phyloP scores from a whole-genome alignment of 306 rosid species.

The Lathyrus oleraceus region DNA sequence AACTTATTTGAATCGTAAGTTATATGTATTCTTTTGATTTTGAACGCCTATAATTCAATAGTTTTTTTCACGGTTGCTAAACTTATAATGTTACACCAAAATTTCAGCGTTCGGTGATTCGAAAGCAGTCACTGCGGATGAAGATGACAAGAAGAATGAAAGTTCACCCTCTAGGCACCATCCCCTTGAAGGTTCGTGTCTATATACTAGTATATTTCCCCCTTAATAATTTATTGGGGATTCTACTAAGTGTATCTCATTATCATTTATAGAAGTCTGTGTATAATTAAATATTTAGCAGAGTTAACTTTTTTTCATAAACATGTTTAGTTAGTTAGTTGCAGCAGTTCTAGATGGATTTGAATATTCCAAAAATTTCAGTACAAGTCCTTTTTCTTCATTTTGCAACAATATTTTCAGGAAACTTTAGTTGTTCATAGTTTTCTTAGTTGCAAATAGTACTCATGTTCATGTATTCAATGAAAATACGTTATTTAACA shows the following conservation, averaged over 20 bases:
- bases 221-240: background rate
- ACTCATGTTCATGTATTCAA: constrained; percentile 3
- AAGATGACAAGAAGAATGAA: constrained; percentile 30
- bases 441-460: constrained; percentile 2
- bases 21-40: constrained; percentile 16
- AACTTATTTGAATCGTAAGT: constrained; percentile 64
- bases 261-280: background rate
- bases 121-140: constrained; percentile 45
- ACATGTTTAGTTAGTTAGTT: background rate
- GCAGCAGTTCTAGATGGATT: constrained; percentile 8
- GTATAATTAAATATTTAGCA: background rate
- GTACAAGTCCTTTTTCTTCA: background rate
- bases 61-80: background rate
- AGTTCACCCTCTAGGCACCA: constrained; percentile 19
- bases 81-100: background rate
- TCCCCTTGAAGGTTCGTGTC: constrained; percentile 25
- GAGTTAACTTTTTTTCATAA: background rate
- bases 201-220: background rate
- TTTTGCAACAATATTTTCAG: background rate
- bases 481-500: background rate
- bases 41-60: background rate
- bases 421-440: background rate
- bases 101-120: constrained; percentile 60
- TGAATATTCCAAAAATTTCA: background rate
- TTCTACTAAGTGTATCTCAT: constrained; percentile 14